Conservation (phyloP, 139 green algal genomes). For the Tetradesmus obliquus region DNA sequence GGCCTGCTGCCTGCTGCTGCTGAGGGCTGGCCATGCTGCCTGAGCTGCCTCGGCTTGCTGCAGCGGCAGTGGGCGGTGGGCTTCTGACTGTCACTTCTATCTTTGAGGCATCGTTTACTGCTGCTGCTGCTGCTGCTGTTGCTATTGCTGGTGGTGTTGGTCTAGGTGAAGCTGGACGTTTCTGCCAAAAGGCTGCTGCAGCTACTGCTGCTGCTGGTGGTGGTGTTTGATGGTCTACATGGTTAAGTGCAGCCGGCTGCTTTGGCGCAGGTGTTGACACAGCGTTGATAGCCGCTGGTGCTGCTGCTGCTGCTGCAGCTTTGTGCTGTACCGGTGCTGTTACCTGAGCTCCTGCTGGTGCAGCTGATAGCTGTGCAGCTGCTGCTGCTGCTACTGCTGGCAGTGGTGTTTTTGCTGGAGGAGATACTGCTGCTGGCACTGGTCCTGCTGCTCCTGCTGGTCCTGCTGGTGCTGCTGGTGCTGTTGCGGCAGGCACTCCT, state of each 20-base stretch:
- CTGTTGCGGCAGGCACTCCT: not conserved
- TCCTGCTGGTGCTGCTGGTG: not conserved
- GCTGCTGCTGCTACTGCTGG: not conserved
- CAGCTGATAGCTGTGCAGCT: not conserved
- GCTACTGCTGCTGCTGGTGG: not conserved
- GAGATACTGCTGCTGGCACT: not conserved
- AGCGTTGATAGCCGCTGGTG: not conserved
- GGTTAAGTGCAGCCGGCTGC: not conserved
- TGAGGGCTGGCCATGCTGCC: too few species aligned
- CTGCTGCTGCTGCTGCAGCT: not conserved
- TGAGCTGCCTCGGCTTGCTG: not conserved
- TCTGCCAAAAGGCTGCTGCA: not conserved
- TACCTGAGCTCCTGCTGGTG: not conserved
- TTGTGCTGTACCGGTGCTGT: not conserved
- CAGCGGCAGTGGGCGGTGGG: too few species aligned
- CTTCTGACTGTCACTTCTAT: not conserved
- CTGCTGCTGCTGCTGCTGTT: not conserved
- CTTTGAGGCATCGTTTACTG: too few species aligned
- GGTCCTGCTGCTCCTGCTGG: not conserved
- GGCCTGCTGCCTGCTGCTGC: not conserved
- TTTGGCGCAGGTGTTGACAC: not conserved
- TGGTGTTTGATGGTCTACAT: not conserved
- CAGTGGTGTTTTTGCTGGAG: not conserved
- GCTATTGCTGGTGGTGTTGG: not conserved
- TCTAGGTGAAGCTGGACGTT: not conserved